phyloP scores from a whole-genome alignment of 192 early-diverging fungal genomes.

The Pilaira anomala region DNA sequence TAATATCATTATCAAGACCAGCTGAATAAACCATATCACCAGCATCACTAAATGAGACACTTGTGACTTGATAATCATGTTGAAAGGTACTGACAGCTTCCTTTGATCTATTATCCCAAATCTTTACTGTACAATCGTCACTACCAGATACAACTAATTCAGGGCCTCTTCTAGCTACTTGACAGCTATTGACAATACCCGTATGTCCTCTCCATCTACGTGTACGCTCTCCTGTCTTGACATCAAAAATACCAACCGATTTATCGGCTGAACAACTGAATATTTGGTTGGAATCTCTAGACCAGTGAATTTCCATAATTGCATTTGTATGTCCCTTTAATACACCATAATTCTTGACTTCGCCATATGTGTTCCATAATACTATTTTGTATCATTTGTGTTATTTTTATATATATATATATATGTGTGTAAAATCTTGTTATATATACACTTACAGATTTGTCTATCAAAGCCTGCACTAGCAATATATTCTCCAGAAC shows the following conservation, averaged over 20 bases:
- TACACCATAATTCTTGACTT: slow-evolving; percentile 83
- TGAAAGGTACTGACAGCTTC: slow-evolving; percentile 57
- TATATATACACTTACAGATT: slow-evolving; percentile 68
- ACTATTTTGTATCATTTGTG: slow-evolving; percentile 39
- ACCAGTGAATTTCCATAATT: slow-evolving; percentile 90
- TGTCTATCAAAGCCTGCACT: slow-evolving; percentile 77
- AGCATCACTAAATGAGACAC: slow-evolving; percentile 68
- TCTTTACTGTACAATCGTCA: slow-evolving; percentile 78
- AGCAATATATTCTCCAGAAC: slow-evolving; percentile 77
- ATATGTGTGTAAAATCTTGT: too few relatives aligned
- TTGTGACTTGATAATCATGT: slow-evolving; percentile 70
- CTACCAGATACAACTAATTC: slow-evolving; percentile 79
- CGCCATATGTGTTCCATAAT: slow-evolving; percentile 92
- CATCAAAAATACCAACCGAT: slow-evolving; percentile 80
- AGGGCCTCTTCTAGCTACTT: slow-evolving; percentile 63
- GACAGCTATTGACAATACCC: slow-evolving; percentile 77
- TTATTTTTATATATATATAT: neutral
- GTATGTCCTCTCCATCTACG: slow-evolving; percentile 80
- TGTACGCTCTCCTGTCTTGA: slow-evolving; percentile 75
- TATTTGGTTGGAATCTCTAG: slow-evolving; percentile 73
- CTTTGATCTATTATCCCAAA: slow-evolving; percentile 74
- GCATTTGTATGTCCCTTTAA: slow-evolving; percentile 85
- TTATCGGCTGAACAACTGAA: slow-evolving; percentile 84
- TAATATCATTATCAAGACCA: slow-evolving; percentile 89
- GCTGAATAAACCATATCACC: slow-evolving; percentile 80